Evolutionary conservation across 2,329 filamentous ascomycete species (phyloP), one percentile per base, ranked within the genome.

Genomic region (Sordariomycetes sp.): DNA sequence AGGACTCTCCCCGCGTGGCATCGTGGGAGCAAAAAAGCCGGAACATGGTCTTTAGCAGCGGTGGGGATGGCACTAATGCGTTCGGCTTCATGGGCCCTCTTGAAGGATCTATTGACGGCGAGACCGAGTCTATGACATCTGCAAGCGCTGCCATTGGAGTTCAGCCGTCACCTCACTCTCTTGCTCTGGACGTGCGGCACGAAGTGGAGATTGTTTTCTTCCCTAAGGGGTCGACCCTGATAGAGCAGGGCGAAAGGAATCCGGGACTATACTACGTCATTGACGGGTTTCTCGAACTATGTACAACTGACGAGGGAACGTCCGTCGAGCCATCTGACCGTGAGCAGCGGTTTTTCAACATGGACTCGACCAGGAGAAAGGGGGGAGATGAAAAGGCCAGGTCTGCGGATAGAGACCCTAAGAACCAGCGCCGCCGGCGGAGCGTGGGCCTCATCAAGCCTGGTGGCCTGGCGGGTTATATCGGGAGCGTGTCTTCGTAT

Each of bases 131-230:
- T 0, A 75, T 92, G 64, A 83, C 88, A 28, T 92, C 88, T 1
- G 80, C 84, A 3, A 82, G 84, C 1, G 75, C 84, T 53, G 82
- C 82, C 3, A 76, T 82, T 50, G 72, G 74, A 36, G 78, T 79
- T 3, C 79, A 82, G 0, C 82, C 84, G 0, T 89, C 84, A 62
- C 79, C 84, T 0, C 77, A 89, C 57, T 71, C 76, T 3, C 72
- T 92, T 5, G 81, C 83, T 3, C 84, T 90, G 59, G 92, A 97
- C 60, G 80, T 97, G 71, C 87, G 86, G 61, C 86, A 95, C 61
- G 94, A 99, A 56, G 82, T 97, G 2, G 94, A 99, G 66, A 96
- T 99, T 62, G 94, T 99, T 6, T 97, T 89, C 72, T 99, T 99
- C 62, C 92, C 91, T 0, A 89, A 97, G 68, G 91, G 89, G 2